Base-by-base conservation (phyloP, 768 basidiomycete species). In the Rhizopogon rudus region DNA sequence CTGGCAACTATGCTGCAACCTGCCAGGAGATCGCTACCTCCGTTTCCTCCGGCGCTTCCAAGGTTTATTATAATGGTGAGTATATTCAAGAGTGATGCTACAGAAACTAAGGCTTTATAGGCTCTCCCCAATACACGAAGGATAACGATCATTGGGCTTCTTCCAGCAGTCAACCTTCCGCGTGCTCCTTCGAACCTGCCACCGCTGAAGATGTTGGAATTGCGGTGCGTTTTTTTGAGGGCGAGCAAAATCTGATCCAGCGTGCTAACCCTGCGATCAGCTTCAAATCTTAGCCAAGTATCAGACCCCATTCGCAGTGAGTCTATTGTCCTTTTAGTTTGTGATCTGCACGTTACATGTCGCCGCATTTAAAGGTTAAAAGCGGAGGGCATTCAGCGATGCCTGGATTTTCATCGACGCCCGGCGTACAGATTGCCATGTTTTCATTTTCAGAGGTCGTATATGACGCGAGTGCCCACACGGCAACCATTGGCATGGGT, bases 311-410 rank as follows among this genome's bases (percentile, higher is more conserved):
- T 85, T 86, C 56, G 83, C 82, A 10, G 84, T 83, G 51, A 9
- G 64, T 56, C n/a, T 20, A 40, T 49, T 9, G 7, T 1, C 6
- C 2, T n/a, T 37, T 13, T 3, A 12, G 6, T 6, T 17, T 31
- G 29, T 10, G 16, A 25, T 22, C 6, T 28, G 8, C 20, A 35
- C 37, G 50, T 63, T 46, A 58, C 51, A 29, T 28, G 2, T 29
- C 16, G 33, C n/a, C 29, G 43, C 20, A 28, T 7, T 39, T 8
- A 40, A 41, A 83, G 83, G 76, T 86, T 52, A 86, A 83, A 64
- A 78, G 83, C n/a, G 84, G 81, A 14, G 84, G 84, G 0, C 84
- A 86, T 63, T 56, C 78, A 0, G 60, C 74, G 2, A 84, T 83
- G 60, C 77, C 73, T 0, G 77, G 77, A 2, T 84, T 84, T 56